These are phyloP conservation scores for Porogramme epimiltina DNA, from an alignment of 1,284 basidiomycete species.

Conservation along the genomic window DNA sequence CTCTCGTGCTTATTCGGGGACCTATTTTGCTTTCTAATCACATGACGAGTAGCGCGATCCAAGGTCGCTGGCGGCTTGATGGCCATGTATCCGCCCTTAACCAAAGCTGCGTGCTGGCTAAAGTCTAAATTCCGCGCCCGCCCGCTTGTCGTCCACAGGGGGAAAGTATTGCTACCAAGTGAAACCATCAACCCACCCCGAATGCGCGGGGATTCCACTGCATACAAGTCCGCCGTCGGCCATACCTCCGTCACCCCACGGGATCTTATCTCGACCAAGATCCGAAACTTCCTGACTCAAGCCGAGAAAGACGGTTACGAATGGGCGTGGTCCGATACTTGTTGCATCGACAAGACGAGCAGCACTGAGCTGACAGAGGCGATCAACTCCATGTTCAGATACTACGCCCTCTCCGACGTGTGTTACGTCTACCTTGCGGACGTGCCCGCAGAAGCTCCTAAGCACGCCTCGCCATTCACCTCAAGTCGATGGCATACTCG, in stretches of 20 bases:
- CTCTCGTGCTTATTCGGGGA: no score
- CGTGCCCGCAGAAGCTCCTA: background rate
- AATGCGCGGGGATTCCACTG: no score
- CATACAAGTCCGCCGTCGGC: no score
- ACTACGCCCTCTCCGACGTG: constrained; percentile 3
- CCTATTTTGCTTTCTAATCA: no score
- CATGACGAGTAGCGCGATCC: no score
- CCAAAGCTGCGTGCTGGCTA: no score
- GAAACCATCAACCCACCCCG: no score
- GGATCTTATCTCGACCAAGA: background rate
- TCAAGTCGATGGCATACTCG: constrained; percentile 2
- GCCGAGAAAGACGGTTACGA: constrained; percentile 2
- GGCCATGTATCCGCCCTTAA: no score
- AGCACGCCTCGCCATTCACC: background rate
- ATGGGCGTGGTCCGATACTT: constrained; percentile 11
- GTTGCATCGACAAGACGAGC: constrained; percentile 13
- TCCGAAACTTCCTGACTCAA: background rate
- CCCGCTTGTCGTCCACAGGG: no score
- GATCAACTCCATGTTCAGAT: constrained; percentile 12
- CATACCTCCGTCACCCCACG: background rate
- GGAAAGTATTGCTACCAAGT: no score
- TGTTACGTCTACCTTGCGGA: constrained; percentile 11
- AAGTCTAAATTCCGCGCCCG: no score
- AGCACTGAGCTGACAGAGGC: constrained; percentile 10
- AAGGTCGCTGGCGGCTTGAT: no score